Base-by-base conservation (phyloP, 2,329 filamentous ascomycete genomes). In the Ophiostoma angusticollis region DNA sequence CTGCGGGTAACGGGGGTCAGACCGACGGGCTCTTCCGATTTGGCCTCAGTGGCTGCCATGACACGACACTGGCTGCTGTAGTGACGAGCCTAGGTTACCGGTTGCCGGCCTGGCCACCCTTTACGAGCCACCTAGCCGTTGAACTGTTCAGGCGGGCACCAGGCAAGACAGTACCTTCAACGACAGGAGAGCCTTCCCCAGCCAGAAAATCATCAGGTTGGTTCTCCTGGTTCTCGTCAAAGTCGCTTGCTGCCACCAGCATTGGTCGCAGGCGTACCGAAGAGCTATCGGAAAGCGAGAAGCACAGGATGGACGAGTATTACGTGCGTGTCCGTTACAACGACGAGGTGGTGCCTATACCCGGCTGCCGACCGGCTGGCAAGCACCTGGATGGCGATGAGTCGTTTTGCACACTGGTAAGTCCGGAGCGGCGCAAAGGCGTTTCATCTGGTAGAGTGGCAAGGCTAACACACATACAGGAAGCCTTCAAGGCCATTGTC, bases 321-420 rank as follows among this genome's bases (percentile, higher is more conserved):
- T 98, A 82, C 58, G 89, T 98, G 12, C 78, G 91, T 14, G 58
- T 98, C 42, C 74, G 87, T 36, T 98, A 93, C 60, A 98, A 98
- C 51, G 91, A 96, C 56, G 68, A 71, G 38, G 73, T 85, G 4
- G 74, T 96, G 53, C 74, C 70, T 12, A 69, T 98, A 14, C 89
- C 89, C 0, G 87, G 84, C 3, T 98, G 91, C 58, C 76, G 71
- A 48, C 60, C 69, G 9, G 59, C 67, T 0, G 84, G 85, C 6
- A 93, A 87, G 44, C 91, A 98, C 59, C 67, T 94, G 3, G 74
- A 84, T 1, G 85, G 85, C 1, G 83, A 96, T 50, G 79, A 86
- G 49, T 83, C 76, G 19, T 89, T 96, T 53, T 98, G 91, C 61
- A 96, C 89, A 0, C 60, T 98, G 51, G 78, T 83, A 64, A 58